Base-by-base conservation (phyloP, 108 stramenopile species). In the Discostella pseudostelligera region DNA sequence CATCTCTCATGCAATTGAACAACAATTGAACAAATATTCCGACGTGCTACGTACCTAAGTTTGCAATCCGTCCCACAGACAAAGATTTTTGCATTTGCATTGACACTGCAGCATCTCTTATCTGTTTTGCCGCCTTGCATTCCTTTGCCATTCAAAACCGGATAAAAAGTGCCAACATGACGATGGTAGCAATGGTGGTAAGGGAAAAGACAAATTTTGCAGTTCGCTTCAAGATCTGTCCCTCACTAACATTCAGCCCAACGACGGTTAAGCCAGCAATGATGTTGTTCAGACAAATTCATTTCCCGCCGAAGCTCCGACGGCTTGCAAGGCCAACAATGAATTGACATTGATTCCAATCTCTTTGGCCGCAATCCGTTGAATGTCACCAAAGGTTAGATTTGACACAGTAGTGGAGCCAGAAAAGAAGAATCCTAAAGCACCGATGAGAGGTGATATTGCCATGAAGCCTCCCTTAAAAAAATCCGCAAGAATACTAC, bases 401-500 rank as follows among this genome's bases (percentile, higher is more conserved):
- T 86, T 86, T 39, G 85, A 86, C 46, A 86, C 74, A 0, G 85
- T 86, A 4, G 85, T 86, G 0, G 80, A 81, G 37, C 85, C 85
- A 25, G 76, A 79, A 57, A 86, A 86, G 74, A 86, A 86, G 0
- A 72, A 72, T 26, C 85, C 85, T 20, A 86, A 55, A 3, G 75
- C 78, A 3, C 85, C 85, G 11, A 86, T 62, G 17, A 79, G 29
- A 1, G 85, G 80, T 16, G 78, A 40, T 51, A 86, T 79, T 20
- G 80, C 69, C 45, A 87, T 77, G 54, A 81, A 87, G 2, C 79
- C 86, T 62, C 72, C 65, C 50, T 80, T 72, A 16, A 87, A 70
- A 56, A 78, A 81, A 17, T 78, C 60, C 0, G 86, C 62, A 16
- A 87, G 47, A n/a, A 80, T 56, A 17, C 60, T 70, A 35, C 86